A percentile compares a stretch with the other conserved stretches of the same genome.
Conservation (phyloP, 495 filamentous ascomycete genomes). For the Glonium stellatum region DNA sequence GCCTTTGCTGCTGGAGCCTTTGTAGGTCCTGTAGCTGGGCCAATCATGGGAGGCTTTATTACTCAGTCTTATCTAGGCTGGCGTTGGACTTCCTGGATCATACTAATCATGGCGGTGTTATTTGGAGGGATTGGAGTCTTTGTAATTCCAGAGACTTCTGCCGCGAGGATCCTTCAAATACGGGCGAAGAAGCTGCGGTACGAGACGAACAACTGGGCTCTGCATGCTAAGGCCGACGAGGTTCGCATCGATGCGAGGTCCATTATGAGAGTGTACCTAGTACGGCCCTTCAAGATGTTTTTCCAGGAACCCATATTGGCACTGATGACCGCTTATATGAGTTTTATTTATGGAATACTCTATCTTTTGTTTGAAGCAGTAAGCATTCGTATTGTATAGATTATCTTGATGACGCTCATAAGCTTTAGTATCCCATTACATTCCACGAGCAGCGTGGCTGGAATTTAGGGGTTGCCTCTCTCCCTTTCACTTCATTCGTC, state of each 20-base stretch:
- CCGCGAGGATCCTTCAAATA: slow-evolving; percentile 48
- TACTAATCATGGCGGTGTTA: slow-evolving; percentile 47
- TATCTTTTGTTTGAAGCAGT: slow-evolving; percentile 37
- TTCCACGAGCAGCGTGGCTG: slow-evolving; percentile 34
- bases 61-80: slow-evolving; percentile 35
- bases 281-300: slow-evolving; percentile 58
- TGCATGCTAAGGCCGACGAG: slow-evolving; percentile 54
- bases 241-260: slow-evolving; percentile 42
- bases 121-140: slow-evolving; percentile 43
- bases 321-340: slow-evolving; percentile 41
- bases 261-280: slow-evolving; percentile 47
- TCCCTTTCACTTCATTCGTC: slow-evolving; percentile 31
- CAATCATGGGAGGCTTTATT: slow-evolving; percentile 37
- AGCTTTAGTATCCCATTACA: slow-evolving; percentile 29
- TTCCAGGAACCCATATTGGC: slow-evolving; percentile 56
- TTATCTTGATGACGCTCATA: neutral
- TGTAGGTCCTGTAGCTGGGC: slow-evolving; percentile 33
- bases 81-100: slow-evolving; percentile 54
- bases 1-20: slow-evolving; percentile 42
- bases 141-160: slow-evolving; percentile 56
- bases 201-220: slow-evolving; percentile 56
- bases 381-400: slow-evolving; percentile 7
- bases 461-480: slow-evolving; percentile 29
- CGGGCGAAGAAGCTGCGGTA: slow-evolving; percentile 51
- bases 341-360: slow-evolving; percentile 36